Evolutionary conservation across 2,329 filamentous ascomycete species (phyloP).

Genomic region (Pleoardoris graminearum): DNA sequence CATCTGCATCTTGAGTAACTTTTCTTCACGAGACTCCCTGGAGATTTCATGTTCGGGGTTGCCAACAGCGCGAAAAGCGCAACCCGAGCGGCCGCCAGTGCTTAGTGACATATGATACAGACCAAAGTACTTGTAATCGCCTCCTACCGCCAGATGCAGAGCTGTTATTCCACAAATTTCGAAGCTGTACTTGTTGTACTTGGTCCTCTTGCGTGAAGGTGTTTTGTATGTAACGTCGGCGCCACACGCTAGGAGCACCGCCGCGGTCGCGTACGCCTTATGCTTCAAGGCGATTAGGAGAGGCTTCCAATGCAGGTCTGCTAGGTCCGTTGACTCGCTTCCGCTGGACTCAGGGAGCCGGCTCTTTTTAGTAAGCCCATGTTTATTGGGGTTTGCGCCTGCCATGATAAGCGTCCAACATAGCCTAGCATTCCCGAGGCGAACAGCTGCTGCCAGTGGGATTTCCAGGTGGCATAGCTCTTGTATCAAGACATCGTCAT

Average conservation of each 20-base stretch:
- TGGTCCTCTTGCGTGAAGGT: neutral
- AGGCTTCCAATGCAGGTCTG: constrained; percentile 5
- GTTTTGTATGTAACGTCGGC: constrained; percentile 1
- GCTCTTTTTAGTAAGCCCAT: constrained; percentile 1
- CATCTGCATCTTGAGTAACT: neutral
- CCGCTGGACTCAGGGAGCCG: neutral
- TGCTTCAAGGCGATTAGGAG: neutral
- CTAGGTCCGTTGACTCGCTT: neutral
- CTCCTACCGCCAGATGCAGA: neutral
- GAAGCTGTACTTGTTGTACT: neutral
- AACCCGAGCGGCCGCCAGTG: neutral
- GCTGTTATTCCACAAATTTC: neutral
- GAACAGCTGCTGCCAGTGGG: neutral
- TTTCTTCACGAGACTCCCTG: neutral
- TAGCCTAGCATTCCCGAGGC: neutral
- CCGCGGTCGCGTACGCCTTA: constrained; percentile 1
- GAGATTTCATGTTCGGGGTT: neutral
- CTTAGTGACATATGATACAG: neutral
- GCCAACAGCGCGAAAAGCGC: neutral
- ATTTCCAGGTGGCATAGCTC: neutral
- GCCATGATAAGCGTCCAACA: neutral
- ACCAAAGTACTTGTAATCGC: neutral
- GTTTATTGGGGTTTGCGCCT: neutral
- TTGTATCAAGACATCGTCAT: neutral
- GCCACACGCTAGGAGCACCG: neutral